Base-by-base conservation (phyloP, 2,329 filamentous ascomycete genomes). In the Fusarium globosum region DNA sequence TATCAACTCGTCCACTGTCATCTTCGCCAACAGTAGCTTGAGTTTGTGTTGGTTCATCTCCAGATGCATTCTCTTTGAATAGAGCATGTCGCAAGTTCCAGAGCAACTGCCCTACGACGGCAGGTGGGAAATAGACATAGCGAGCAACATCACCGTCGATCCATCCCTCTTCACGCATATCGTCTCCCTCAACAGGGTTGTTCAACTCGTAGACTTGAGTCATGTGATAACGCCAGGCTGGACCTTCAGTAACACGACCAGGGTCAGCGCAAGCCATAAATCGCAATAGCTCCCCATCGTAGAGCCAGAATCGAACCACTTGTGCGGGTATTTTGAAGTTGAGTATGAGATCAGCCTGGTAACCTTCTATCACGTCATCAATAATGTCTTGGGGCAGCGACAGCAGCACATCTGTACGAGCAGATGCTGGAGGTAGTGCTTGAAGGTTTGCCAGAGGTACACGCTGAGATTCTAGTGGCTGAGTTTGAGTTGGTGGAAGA, bases 261-360 rank as follows among this genome's bases (percentile, higher is more conserved):
- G 82, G 78, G 0, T 87, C 83, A 21, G 91, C 84, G 16, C 84
- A 84, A 20, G 88, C 89, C 85, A 92, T 90, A 76, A 91, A 91
- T 59, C 83, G 86, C 14, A 92, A 79, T 62, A 87, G 80, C 84
- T 87, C 38, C 76, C 81, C 21, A 83, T 88, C 84, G 72, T 91
- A 90, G 21, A 92, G 83, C 91, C 91, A 93, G 74, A 91, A 84
- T n/a, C 90, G 88, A 23, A 80, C 83, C 10, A 91, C 88, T 21
- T 85, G 83, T 7, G 82, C 77, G 4, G 89, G 88, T 28, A 92
- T 85, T 55, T 84, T 86, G 81, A 88, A 91, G 21, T 82, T 80
- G 48, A 90, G 84, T 66, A 88, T 87, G 59, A 92, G 84, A 75
- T 91, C 86, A 61, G 89, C 83, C 61, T 87, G 87, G 6, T 79